These are phyloP conservation scores for Pascua sp. DNA, from an alignment of 1,284 basidiomycete genomes.

Conservation along the genomic window DNA sequence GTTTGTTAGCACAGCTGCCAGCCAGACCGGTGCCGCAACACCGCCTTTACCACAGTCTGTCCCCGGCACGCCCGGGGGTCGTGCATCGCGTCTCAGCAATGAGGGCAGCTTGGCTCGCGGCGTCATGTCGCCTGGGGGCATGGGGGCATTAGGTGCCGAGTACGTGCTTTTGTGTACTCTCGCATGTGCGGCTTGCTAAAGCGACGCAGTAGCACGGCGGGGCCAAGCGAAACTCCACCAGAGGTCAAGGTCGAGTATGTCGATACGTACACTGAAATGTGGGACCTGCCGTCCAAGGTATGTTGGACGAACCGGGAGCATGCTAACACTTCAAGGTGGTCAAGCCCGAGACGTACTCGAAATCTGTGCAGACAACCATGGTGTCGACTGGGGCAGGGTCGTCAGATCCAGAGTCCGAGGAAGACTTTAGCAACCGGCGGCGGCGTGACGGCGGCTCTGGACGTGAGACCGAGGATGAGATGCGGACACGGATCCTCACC, in stretches of 20 bases:
- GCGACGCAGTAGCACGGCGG: not conserved
- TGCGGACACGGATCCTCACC: slow-evolving; percentile 61
- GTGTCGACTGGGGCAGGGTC: slow-evolving; percentile 29
- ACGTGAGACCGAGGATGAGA: slow-evolving; percentile 64
- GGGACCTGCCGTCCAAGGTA: slow-evolving; percentile 82
- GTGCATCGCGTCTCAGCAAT: slow-evolving; percentile 40
- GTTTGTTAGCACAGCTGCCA: not conserved
- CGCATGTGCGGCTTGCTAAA: too few relatives aligned
- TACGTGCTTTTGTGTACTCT: not conserved
- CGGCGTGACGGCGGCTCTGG: slow-evolving; percentile 33
- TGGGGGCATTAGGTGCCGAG: not conserved
- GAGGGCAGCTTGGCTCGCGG: slow-evolving; percentile 35
- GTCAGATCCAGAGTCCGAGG: slow-evolving; percentile 53
- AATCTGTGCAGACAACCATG: slow-evolving; percentile 79
- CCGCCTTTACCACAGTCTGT: slow-evolving; percentile 53
- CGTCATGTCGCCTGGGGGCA: not conserved
- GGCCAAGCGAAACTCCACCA: not conserved
- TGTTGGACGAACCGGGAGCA: slow-evolving; percentile 8
- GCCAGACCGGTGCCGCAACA: not conserved
- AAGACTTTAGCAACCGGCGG: slow-evolving; percentile 14
- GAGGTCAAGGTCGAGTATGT: slow-evolving; percentile 61
- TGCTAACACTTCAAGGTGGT: slow-evolving; percentile 3
- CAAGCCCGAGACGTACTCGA: slow-evolving; percentile 67
- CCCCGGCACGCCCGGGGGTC: slow-evolving; percentile 64
- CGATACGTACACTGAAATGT: slow-evolving; percentile 80